Base-by-base conservation (phyloP, 257 asterid genomes). In the Solanum rostratum region DNA sequence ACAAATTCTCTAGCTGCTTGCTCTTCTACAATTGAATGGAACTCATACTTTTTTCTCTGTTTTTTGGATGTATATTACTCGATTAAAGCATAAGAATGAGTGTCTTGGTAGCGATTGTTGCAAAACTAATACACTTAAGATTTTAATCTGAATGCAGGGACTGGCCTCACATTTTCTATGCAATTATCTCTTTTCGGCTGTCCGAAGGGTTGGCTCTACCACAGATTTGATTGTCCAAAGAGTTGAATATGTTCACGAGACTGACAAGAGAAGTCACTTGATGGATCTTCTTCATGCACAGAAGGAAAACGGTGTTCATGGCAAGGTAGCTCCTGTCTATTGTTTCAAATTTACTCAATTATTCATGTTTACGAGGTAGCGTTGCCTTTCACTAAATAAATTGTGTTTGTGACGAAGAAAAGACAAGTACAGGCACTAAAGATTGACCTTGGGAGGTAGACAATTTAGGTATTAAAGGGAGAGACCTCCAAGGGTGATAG, bases 281-380 rank as follows among this genome's bases (percentile, higher is more conserved):
- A 95, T 95, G 99, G 99, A 95, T 89, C 99, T 95, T 88, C 98
- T 95, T 84, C 97, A 95, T 89, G 99, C 99, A 2, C 98, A 95
- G 84, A 92, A 88, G 83, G 95, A 92, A 84, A 93, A 92, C 79
- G 96, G 95, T 86, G 87, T 84, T 84, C 95, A 95, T 71, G 93
- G 93, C 86, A 94, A 94, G 97, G 99, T 94, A 92, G 62, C 82
- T 76, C 41, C 45, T 52, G 39, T 76, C 1, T 49, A 27, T 84
- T 55, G n/a, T 13, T 83, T 53, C 81, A 81, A 3, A 4, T 39
- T n/a, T 19, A 27, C 73, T 82, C 41, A 53, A 68, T 82, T 76
- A 76, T 76, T 13, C 27, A 76, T 49, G 62, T 50, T 27, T 50
- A 16, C 2, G 18, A 10, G 11, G 82, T 15, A 49, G 62, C 18